Percentiles rank a stretch among this genome's conserved stretches.
Conservation (phyloP, 2,329 filamentous ascomycete genomes). For the Sporothrix phasma region DNA sequence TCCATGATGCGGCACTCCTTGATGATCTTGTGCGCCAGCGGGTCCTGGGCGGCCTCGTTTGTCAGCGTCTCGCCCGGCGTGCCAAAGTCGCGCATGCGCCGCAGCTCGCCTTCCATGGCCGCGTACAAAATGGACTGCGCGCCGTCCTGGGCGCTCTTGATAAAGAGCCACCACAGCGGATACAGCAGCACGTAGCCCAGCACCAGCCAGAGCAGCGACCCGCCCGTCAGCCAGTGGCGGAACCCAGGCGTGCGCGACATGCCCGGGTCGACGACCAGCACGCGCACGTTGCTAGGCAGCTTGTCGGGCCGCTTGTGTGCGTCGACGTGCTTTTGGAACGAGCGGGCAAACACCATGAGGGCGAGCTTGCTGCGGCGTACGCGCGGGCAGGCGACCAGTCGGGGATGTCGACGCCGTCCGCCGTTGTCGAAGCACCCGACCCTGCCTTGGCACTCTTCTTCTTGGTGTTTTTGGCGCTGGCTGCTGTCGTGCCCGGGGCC, state of each 20-base stretch:
- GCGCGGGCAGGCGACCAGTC: constrained; percentile 47
- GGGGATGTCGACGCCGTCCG: constrained; percentile 30
- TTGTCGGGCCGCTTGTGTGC: constrained; percentile 76
- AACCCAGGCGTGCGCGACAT: constrained; percentile 77
- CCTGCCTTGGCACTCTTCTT: background rate
- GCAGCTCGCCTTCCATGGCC: constrained; percentile 68
- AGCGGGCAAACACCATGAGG: constrained; percentile 77
- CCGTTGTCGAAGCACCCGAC: background rate
- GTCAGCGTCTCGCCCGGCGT: constrained; percentile 1
- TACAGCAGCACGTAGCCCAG: constrained; percentile 68
- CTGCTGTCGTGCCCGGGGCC: constrained; percentile 21
- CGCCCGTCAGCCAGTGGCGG: constrained; percentile 75
- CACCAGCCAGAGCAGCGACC: constrained; percentile 68
- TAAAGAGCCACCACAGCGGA: constrained; percentile 71
- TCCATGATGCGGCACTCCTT: constrained; percentile 81
- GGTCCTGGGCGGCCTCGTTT: background rate
- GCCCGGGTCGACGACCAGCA: constrained; percentile 82
- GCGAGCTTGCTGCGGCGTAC: constrained; percentile 65
- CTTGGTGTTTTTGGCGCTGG: constrained; percentile 14
- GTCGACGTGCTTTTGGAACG: constrained; percentile 87
- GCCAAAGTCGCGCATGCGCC: constrained; percentile 33
- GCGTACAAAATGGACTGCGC: constrained; percentile 81
- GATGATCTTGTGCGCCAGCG: constrained; percentile 44
- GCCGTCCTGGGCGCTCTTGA: constrained; percentile 76
- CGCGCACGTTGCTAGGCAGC: constrained; percentile 69